A percentile compares a stretch with the other conserved stretches of the same genome.
Evolutionary conservation across 2,329 filamentous ascomycete genomes (phyloP).

Genomic region (Cladosporium oxysporum): DNA sequence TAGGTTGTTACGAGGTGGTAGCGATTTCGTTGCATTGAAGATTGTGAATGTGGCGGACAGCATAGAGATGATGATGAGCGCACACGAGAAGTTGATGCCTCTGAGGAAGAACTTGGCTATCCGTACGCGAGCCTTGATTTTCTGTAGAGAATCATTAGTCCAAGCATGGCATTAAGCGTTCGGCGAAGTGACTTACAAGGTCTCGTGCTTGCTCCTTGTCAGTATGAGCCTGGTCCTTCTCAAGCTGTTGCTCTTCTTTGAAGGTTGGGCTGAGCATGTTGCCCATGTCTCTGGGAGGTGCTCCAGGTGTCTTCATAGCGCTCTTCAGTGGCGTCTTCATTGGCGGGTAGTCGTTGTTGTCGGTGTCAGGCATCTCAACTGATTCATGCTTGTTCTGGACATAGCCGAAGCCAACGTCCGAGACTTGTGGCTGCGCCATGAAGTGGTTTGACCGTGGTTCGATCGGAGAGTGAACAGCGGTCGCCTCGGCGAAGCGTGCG

Average conservation of each 20-base stretch:
- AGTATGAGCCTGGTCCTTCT: constrained; percentile 78
- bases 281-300: constrained; percentile 66
- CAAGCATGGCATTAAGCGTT: too few relatives aligned
- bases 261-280: constrained; percentile 92
- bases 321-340: constrained; percentile 81
- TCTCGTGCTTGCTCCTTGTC: constrained; percentile 87
- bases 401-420: constrained; percentile 91
- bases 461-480: constrained; percentile 74
- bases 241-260: constrained; percentile 74
- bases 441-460: constrained; percentile 59
- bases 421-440: constrained; percentile 68
- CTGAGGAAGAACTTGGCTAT: constrained; percentile 95
- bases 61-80: constrained; percentile 90
- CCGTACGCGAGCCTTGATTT: constrained; percentile 86
- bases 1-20: constrained; percentile 76
- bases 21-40: constrained; percentile 80
- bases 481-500: constrained; percentile 79
- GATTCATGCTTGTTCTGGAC: constrained; percentile 63
- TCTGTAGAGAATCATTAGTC: constrained; percentile 60
- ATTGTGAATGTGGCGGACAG: constrained; percentile 84
- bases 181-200: constrained; percentile 62
- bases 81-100: constrained; percentile 95
- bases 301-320: constrained; percentile 84
- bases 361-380: constrained; percentile 56
- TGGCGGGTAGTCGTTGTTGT: constrained; percentile 58